Percentiles rank a stretch among this genome's conserved stretches.
Evolutionary conservation across 805 yeast species (phyloP).

Genomic region (Clavispora vitiphila): DNA sequence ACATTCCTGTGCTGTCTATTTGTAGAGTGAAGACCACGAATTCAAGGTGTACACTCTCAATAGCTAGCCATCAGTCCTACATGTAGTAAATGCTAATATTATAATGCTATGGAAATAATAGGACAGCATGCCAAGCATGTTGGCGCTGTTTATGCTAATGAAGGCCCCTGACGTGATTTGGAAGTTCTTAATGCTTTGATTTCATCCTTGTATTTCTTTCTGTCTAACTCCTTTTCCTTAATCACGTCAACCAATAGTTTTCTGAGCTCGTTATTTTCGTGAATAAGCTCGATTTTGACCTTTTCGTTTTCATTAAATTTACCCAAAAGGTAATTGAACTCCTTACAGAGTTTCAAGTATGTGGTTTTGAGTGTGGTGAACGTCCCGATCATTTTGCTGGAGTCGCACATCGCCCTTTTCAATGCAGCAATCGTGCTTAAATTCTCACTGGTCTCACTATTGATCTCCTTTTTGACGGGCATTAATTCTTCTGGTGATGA

Average conservation of each 20-base stretch:
- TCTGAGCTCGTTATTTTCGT: slow-evolving; percentile 32
- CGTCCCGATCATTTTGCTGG: slow-evolving; percentile 24
- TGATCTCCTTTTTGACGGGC: neutral
- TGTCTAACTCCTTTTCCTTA: slow-evolving; percentile 21
- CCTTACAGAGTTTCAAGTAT: slow-evolving; percentile 34
- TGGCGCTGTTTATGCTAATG: neutral
- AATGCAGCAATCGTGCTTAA: slow-evolving; percentile 4
- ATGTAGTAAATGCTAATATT: neutral
- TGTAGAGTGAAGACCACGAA: neutral
- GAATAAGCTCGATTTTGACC: slow-evolving; percentile 29
- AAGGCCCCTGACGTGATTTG: neutral
- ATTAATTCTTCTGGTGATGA: neutral
- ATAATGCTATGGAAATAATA: neutral
- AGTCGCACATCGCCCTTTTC: slow-evolving; percentile 21
- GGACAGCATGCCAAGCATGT: neutral
- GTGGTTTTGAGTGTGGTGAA: slow-evolving; percentile 31
- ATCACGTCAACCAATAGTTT: slow-evolving; percentile 25
- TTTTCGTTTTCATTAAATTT: slow-evolving; percentile 35
- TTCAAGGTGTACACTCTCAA: neutral
- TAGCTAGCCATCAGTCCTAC: neutral
- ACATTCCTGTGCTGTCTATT: neutral
- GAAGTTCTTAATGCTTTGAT: slow-evolving; percentile 3
- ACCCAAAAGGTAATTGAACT: slow-evolving; percentile 30
- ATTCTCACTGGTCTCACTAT: neutral
- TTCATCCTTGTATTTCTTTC: slow-evolving; percentile 13